phyloP scores from a whole-genome alignment of 306 rosid genomes.

The Cicer bijugum region DNA sequence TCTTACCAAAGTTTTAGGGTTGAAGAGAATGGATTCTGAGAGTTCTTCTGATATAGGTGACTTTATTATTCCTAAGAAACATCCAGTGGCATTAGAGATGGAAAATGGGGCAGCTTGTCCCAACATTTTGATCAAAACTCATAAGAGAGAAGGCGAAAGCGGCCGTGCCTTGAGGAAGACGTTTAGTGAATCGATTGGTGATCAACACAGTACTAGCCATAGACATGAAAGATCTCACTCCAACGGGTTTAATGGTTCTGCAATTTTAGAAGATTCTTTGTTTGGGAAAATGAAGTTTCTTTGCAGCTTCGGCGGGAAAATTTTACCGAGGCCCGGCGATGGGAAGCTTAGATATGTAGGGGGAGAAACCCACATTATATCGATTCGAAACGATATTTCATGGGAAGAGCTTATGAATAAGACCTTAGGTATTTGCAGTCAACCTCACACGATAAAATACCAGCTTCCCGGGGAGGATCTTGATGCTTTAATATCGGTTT shows the following conservation, averaged over 20 bases:
- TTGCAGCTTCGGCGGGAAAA: conserved; percentile 78
- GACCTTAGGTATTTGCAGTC: conserved; percentile 65
- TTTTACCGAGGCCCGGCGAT: conserved; percentile 77
- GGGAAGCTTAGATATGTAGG: conserved; percentile 80
- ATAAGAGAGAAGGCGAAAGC: conserved; percentile 46
- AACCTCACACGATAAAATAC: conserved; percentile 74
- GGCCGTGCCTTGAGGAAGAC: conserved; percentile 51
- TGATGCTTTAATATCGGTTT: conserved; percentile 78
- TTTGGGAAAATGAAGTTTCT: conserved; percentile 67
- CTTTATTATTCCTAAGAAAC: conserved; percentile 45
- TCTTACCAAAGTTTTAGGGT: conserved; percentile 60
- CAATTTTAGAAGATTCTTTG: conserved; percentile 49
- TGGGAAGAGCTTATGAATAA: conserved; percentile 69
- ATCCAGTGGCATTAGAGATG: conserved; percentile 49
- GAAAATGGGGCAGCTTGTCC: conserved; percentile 50
- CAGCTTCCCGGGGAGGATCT: conserved; percentile 90
- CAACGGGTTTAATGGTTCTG: conserved; percentile 51
- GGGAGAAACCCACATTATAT: conserved; percentile 71
- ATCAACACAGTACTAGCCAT: conserved; percentile 40
- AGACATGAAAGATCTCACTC: conserved; percentile 56
- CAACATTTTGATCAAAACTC: conserved; percentile 46
- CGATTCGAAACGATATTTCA: conserved; percentile 55
- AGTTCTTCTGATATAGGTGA: conserved; percentile 57
- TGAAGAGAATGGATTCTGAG: conserved; percentile 67
- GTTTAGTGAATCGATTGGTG: conserved; percentile 53